Conservation (phyloP, 441 rosid genomes). For the Euphorbia schlechtendalii region DNA sequence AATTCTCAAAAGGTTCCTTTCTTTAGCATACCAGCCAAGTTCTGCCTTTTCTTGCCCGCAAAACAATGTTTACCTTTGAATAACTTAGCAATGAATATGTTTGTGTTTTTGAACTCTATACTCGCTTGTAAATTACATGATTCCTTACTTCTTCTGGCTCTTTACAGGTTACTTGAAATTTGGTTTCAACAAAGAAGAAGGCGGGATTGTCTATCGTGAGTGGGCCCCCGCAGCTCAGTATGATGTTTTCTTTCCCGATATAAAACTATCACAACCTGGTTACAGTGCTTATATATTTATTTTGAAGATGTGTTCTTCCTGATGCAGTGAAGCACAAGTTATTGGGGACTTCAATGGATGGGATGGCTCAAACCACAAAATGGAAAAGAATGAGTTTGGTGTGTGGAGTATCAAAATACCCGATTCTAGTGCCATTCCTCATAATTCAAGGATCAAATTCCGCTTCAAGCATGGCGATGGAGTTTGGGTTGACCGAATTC, state of each 20-base stretch:
- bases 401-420: conserved; percentile 70
- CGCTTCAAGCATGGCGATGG: conserved; percentile 61
- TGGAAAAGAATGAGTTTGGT: conserved; percentile 74
- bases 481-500: conserved; percentile 65
- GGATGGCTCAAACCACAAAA: conserved; percentile 68
- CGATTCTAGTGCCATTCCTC: conserved; percentile 59
- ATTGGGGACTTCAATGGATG: conserved; percentile 83
- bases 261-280: conserved; percentile 7
- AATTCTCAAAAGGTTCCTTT: conserved; percentile 58
- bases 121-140: not conserved
- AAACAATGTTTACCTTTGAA: not conserved
- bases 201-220: conserved; percentile 58
- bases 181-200: conserved; percentile 68
- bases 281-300: conserved; percentile 16
- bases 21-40: not conserved
- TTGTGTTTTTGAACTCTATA: not conserved
- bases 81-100: too few relatives aligned
- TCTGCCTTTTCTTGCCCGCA: conserved; percentile 11
- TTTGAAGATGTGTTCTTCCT: conserved; percentile 15
- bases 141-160: conserved; percentile 14
- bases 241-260: conserved; percentile 23
- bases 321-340: conserved; percentile 67
- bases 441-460: conserved; percentile 71
- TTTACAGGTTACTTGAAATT: conserved; percentile 59
- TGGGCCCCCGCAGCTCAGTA: conserved; percentile 94